Conservation (phyloP, 768 basidiomycete genomes). For the Lyophyllum atratum region DNA sequence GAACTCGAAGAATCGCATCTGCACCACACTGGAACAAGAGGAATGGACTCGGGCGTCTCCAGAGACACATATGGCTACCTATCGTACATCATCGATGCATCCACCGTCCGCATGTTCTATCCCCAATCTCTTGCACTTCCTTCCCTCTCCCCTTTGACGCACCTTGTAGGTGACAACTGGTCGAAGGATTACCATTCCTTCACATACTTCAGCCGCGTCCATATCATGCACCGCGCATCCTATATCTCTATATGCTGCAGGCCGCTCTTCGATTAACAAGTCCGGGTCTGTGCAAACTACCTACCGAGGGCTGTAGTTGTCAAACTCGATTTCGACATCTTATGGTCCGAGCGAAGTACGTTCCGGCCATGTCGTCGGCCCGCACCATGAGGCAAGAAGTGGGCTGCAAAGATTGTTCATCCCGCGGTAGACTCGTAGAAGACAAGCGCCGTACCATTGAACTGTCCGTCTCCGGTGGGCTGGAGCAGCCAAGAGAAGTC, state of each 20-base stretch:
- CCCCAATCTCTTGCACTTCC: slow-evolving; percentile 11
- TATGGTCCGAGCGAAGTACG: slow-evolving; percentile 29
- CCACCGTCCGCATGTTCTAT: slow-evolving; percentile 18
- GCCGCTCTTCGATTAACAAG: slow-evolving; percentile 38
- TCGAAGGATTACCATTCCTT: slow-evolving; percentile 29
- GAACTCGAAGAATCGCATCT: not conserved
- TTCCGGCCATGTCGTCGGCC: slow-evolving; percentile 36
- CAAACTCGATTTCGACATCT: slow-evolving; percentile 27
- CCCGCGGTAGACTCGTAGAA: not conserved
- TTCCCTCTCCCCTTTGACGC: slow-evolving; percentile 18
- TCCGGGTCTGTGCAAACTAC: slow-evolving; percentile 36
- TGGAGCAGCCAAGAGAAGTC: slow-evolving; percentile 36
- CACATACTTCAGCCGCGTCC: slow-evolving; percentile 28
- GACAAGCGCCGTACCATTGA: slow-evolving; percentile 26
- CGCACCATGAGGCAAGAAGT: slow-evolving; percentile 41
- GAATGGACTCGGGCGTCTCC: not conserved
- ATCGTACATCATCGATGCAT: slow-evolving; percentile 5
- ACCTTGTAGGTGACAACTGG: slow-evolving; percentile 42
- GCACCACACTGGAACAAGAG: not conserved
- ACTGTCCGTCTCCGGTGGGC: slow-evolving; percentile 34
- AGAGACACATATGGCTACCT: not conserved
- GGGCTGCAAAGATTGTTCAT: slow-evolving; percentile 18
- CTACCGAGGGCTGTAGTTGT: slow-evolving; percentile 34
- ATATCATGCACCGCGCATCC: slow-evolving; percentile 37
- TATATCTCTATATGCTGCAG: slow-evolving; percentile 40